Conservation (phyloP, 2,329 filamentous ascomycete genomes). For the Zasmidium citrigriseum region DNA sequence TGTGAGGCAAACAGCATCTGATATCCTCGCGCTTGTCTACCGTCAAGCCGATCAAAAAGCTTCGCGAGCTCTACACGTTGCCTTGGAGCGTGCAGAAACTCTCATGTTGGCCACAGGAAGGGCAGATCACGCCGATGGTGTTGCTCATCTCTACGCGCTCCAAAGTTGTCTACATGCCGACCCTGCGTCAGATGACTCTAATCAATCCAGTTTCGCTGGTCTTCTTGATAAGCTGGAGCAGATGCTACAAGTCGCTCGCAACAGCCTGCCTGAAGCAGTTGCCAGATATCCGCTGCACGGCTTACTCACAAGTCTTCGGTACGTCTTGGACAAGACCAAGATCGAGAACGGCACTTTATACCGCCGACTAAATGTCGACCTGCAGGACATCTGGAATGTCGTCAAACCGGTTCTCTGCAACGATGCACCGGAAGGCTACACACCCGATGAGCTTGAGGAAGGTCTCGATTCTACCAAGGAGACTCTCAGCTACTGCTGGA, state of each 20-base stretch:
- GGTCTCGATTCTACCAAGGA: conserved; percentile 79
- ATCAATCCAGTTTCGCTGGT: conserved; percentile 55
- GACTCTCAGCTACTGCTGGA: conserved; percentile 90
- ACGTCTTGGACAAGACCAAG: conserved; percentile 33
- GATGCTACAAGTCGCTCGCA: conserved; percentile 64
- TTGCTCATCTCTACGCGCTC: conserved; percentile 74
- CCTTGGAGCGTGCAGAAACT: conserved; percentile 44
- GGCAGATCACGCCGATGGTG: conserved; percentile 89
- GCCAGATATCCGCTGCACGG: conserved; percentile 49
- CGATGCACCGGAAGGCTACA: conserved; percentile 89
- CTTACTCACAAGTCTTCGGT: conserved; percentile 35
- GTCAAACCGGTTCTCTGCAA: conserved; percentile 82
- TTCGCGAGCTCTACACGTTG: not conserved
- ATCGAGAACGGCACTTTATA: not conserved
- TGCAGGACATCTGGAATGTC: conserved; percentile 71
- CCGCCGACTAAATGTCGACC: conserved; percentile 33
- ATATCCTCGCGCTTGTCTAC: conserved; percentile 39
- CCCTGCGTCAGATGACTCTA: conserved; percentile 21
- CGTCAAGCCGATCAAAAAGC: not conserved
- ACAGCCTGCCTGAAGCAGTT: conserved; percentile 65
- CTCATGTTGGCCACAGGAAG: conserved; percentile 71
- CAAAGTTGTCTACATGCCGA: not conserved
- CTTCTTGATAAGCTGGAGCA: conserved; percentile 64
- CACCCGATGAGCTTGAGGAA: conserved; percentile 75
- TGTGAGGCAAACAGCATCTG: conserved; percentile 62